Base-by-base conservation (phyloP, 1,284 basidiomycete species). In the Trichosporon inkin region DNA sequence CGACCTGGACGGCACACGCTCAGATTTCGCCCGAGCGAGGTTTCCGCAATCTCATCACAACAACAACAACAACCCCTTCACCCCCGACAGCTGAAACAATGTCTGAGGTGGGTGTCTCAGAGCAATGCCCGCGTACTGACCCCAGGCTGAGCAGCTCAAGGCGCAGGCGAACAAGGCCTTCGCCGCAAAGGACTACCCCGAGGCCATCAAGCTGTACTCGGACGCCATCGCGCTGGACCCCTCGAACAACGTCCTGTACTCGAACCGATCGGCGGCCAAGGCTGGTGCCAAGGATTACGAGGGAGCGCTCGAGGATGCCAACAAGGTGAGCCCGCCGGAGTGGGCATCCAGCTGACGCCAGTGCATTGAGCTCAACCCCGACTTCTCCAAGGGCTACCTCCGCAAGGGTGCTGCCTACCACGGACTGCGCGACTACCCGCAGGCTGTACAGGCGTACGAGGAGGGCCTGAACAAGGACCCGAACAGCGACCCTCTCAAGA, bases 91-190 rank as follows among this genome's bases (percentile, higher is more conserved):
- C 28, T 24, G 28, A 49, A 49, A 54, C 24, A 44, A 38, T 52
- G 68, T 67, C 68, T 38, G 67, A 68, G 64, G 68, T 70, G 32
- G 60, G 67, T 57, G 32, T 10, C 16, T 28, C 38, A 40, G 38
- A n/a, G 22, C 8, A 19, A 16, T 6, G 1, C 11, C 14, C 13
- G 39, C 8, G 47, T 34, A 11, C 55, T 40, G 22, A 36, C 19
- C 36, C 32, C 64, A 80, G 79, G 79, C 78, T 17, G 76, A 81
- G 75, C 80, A 85, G 65, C 83, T 93, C 73, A 96, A 98, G 82
- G 89, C 92, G 71, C 85, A 88, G 76, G 94, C 94, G 73, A 98
- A 98, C 84, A 94, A 94, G 78, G 91, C 91, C 39, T 97, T 98
- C 81, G 83, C 89, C 36, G 90, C 91, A 58, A 97, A 95, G 78